These are phyloP conservation scores for Naumovozyma castellii DNA, from an alignment of 805 yeast species.

Conservation along the genomic window DNA sequence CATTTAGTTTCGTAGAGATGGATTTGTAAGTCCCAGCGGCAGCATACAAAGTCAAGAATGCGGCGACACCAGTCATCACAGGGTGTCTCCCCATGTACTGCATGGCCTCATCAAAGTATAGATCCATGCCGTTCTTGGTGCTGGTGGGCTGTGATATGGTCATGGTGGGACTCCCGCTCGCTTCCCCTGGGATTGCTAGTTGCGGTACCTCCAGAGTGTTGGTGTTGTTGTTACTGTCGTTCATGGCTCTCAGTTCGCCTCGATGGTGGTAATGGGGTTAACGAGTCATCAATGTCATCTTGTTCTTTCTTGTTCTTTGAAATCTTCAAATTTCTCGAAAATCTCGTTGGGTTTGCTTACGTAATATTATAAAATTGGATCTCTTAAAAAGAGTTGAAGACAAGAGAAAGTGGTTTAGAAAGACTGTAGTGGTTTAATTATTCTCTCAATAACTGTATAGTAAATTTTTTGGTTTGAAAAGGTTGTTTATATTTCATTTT, in stretches of 20 bases:
- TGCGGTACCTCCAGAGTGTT: slow-evolving; percentile 19
- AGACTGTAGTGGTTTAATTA: too few relatives aligned
- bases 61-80: slow-evolving; percentile 60
- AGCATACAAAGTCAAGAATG: slow-evolving; percentile 51
- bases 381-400: too few relatives aligned
- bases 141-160: slow-evolving; percentile 12
- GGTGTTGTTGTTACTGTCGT: background rate
- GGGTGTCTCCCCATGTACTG: slow-evolving; percentile 70
- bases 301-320: too few relatives aligned
- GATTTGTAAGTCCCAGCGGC: slow-evolving; percentile 59
- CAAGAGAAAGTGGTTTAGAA: too few relatives aligned
- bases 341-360: too few relatives aligned
- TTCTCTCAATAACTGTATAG: too few relatives aligned
- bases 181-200: slow-evolving; percentile 23
- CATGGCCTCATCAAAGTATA: slow-evolving; percentile 53
- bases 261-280: too few relatives aligned
- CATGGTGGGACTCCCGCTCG: background rate
- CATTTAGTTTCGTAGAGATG: slow-evolving; percentile 35
- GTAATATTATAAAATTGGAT: too few relatives aligned
- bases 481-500: too few relatives aligned
- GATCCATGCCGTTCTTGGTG: slow-evolving; percentile 36
- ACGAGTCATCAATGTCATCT: too few relatives aligned
- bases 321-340: too few relatives aligned
- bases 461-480: too few relatives aligned
- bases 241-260: background rate